Evolutionary conservation across 768 basidiomycete genomes (phyloP).

Genomic region (Dacryopinax primogenitus): DNA sequence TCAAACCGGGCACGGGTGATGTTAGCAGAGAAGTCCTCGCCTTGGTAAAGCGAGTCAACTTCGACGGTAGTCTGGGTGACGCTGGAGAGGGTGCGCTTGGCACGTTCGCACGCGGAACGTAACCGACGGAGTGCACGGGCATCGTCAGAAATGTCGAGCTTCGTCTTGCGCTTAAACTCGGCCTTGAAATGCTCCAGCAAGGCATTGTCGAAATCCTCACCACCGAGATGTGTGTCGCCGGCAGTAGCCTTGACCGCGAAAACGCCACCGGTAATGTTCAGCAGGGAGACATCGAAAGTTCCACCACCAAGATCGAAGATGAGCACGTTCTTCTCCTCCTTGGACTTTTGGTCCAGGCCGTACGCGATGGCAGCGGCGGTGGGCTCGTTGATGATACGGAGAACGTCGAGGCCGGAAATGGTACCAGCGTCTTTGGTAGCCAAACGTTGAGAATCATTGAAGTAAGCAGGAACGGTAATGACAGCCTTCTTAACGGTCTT

Average conservation of each 20-base stretch:
- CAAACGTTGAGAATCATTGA: constrained; percentile 99
- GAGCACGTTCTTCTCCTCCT: constrained; percentile 92
- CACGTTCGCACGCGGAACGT: constrained; percentile 96
- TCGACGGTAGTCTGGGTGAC: constrained; percentile 98
- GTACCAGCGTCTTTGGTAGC: constrained; percentile 98
- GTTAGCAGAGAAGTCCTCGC: constrained; percentile 95
- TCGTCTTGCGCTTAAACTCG: constrained; percentile 96
- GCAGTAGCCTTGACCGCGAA: constrained; percentile 99
- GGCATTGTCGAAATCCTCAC: constrained; percentile 99
- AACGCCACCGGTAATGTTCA: constrained; percentile 95
- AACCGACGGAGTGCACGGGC: constrained; percentile 92
- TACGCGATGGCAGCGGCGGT: constrained; percentile 99
- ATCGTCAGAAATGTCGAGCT: constrained; percentile 94
- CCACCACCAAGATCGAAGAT: constrained; percentile 99
- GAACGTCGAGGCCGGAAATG: constrained; percentile 95
- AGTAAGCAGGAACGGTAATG: constrained; percentile 97
- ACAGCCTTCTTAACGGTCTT: constrained; percentile 98
- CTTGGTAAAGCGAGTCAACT: constrained; percentile 95
- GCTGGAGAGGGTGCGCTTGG: constrained; percentile 95
- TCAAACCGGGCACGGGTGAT: constrained; percentile 99
- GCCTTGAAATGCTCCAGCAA: constrained; percentile 98
- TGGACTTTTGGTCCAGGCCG: constrained; percentile 84
- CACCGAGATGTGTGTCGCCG: constrained; percentile 98
- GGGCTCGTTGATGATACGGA: constrained; percentile 99
- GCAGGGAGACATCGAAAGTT: constrained; percentile 98